Evolutionary conservation across 2,329 filamentous ascomycete genomes (phyloP).

Genomic region (Fusarium hainanense): DNA sequence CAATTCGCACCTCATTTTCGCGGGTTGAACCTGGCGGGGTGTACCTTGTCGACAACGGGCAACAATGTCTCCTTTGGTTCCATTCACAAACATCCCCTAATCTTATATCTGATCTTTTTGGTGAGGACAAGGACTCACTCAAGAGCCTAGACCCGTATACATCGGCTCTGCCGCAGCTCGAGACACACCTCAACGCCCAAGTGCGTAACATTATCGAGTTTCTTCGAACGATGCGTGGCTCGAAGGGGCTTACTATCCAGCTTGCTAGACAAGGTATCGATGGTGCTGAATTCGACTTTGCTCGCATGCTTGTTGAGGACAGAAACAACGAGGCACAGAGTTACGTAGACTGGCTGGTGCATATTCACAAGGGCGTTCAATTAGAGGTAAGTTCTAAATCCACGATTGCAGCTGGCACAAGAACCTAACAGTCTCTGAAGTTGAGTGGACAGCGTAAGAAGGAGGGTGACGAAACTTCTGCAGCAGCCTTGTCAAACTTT

Average conservation of each 20-base stretch:
- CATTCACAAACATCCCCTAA: conserved; percentile 94
- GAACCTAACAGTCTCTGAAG: conserved; percentile 52
- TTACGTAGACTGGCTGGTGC: conserved; percentile 98
- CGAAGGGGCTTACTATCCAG: conserved; percentile 89
- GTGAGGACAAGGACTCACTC: conserved; percentile 74
- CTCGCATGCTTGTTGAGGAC: conserved; percentile 89
- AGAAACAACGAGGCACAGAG: conserved; percentile 97
- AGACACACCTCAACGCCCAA: conserved; percentile 94
- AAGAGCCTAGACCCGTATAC: conserved; percentile 84
- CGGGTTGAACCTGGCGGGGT: conserved; percentile 92
- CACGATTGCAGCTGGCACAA: neutral
- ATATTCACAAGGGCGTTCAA: conserved; percentile 92
- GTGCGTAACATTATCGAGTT: conserved; percentile 94
- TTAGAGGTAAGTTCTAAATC: conserved; percentile 72
- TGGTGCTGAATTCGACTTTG: conserved; percentile 96
- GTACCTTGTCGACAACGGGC: conserved; percentile 95
- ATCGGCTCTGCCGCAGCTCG: conserved; percentile 81
- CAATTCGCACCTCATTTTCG: conserved; percentile 84
- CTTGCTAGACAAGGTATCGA: conserved; percentile 92
- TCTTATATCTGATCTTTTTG: conserved; percentile 89
- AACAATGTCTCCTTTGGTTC: conserved; percentile 91
- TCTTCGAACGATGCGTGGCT: conserved; percentile 80
- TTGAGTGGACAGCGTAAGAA: conserved; percentile 77
- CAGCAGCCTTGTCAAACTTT: conserved; percentile 65
- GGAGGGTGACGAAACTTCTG: conserved; percentile 64